phyloP scores from a whole-genome alignment of 768 basidiomycete genomes.

The Auricularia heimuer region DNA sequence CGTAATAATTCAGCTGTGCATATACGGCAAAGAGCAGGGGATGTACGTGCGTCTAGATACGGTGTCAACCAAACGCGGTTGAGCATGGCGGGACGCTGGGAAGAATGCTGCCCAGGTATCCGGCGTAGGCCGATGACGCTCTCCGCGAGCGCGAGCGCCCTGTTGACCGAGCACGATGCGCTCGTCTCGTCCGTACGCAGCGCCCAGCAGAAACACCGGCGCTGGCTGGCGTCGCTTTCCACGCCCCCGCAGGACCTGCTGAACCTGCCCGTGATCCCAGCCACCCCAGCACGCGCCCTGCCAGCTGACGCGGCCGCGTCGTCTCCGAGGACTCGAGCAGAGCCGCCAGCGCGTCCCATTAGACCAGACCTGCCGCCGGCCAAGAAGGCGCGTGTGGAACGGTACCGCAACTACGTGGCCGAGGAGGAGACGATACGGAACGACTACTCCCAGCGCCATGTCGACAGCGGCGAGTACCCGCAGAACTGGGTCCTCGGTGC shows the following conservation, averaged over 20 bases:
- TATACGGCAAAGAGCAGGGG: too few species aligned
- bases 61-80: too few species aligned
- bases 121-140: too few species aligned
- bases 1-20: too few species aligned
- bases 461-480: constrained; percentile 86
- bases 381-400: constrained; percentile 59
- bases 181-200: constrained; percentile 47
- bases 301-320: constrained; percentile 29
- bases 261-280: constrained; percentile 46
- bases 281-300: constrained; percentile 42
- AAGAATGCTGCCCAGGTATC: too few species aligned
- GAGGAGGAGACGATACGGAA: constrained; percentile 96
- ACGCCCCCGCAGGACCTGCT: constrained; percentile 48
- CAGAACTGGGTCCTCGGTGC: constrained; percentile 90
- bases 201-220: constrained; percentile 47
- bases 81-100: too few species aligned
- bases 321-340: constrained; percentile 27
- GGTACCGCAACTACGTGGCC: constrained; percentile 75
- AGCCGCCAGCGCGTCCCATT: neutral
- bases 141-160: constrained; percentile 38
- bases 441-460: constrained; percentile 87
- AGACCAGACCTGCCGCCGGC: constrained; percentile 49
- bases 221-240: constrained; percentile 43
- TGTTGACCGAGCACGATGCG: constrained; percentile 51
- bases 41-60: too few species aligned